Percentiles rank a stretch among this genome's conserved stretches.
These are phyloP conservation scores for Panicum hallii DNA, from an alignment of 202 grass and related monocot genomes.

Conservation along the genomic window DNA sequence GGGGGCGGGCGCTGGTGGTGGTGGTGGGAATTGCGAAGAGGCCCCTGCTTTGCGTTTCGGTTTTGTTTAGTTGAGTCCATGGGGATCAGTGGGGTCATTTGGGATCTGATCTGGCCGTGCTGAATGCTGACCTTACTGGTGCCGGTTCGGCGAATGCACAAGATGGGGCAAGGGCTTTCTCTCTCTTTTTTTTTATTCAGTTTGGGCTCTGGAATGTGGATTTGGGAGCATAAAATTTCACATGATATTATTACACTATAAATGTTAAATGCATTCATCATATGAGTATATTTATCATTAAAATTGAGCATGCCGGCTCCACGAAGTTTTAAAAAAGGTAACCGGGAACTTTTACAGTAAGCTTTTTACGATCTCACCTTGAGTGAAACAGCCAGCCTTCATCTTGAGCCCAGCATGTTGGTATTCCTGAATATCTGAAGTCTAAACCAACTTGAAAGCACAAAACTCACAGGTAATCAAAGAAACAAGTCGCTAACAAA, in stretches of 20 bases:
- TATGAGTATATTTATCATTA: not conserved
- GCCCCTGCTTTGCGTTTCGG: slow-evolving; percentile 38
- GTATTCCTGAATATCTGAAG: not conserved
- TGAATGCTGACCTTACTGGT: not conserved
- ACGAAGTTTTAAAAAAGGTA: not conserved
- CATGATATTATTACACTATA: not conserved
- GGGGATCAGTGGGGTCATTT: slow-evolving; percentile 43
- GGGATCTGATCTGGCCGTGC: slow-evolving; percentile 27
- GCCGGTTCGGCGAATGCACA: not conserved
- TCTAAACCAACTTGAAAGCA: not conserved
- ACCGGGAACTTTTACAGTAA: not conserved
- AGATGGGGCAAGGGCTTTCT: not conserved
- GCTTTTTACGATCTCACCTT: not conserved
- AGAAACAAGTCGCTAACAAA: not conserved
- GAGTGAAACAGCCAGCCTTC: not conserved
- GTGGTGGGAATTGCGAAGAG: slow-evolving; percentile 59
- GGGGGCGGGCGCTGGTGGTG: slow-evolving; percentile 40
- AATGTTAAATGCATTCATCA: not conserved
- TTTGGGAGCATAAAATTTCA: not conserved
- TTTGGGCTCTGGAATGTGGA: not conserved
- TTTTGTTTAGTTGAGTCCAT: slow-evolving; percentile 44
- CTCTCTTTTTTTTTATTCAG: not conserved
- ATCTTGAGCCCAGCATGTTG: not conserved
- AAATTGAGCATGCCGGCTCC: not conserved
- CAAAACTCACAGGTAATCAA: not conserved